Conservation (phyloP, 371 early-diverging fungal genomes). For the Lichtheimia ramosa region DNA sequence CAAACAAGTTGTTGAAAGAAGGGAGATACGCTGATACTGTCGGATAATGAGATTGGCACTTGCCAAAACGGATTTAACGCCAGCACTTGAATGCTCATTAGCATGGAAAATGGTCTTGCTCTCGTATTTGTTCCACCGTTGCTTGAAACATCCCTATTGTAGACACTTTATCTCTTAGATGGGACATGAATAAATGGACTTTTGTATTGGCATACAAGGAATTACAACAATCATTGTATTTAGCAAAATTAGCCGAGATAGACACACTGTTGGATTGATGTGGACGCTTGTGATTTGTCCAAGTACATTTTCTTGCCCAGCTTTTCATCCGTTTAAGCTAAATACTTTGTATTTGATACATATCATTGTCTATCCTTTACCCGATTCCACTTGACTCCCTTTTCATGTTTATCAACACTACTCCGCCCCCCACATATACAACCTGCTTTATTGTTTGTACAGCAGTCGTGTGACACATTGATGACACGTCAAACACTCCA, state of each 20-base stretch:
- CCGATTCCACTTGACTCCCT: too few species aligned
- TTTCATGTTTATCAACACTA: too few species aligned
- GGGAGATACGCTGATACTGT: not conserved
- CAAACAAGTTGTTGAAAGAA: not conserved
- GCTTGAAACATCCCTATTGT: not conserved
- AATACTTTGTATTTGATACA: too few species aligned
- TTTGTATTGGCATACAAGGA: too few species aligned
- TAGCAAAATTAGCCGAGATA: not conserved
- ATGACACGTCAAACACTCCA: too few species aligned
- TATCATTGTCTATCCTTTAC: too few species aligned
- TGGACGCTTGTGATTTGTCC: constrained; percentile 4
- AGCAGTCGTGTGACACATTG: too few species aligned
- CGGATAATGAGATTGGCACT: not conserved
- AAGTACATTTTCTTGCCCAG: constrained; percentile 1
- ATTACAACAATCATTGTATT: not conserved
- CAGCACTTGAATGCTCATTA: not conserved
- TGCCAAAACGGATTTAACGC: not conserved
- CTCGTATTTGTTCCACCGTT: not conserved
- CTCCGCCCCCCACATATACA: too few species aligned
- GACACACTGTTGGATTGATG: not conserved
- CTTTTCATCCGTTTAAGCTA: not conserved
- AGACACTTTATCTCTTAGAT: not conserved
- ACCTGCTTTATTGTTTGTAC: too few species aligned
- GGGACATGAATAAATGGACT: not conserved
- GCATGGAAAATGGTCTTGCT: not conserved